Evolutionary conservation across 305 asterid genomes (phyloP).

Genomic region (Fraxinus greggii): DNA sequence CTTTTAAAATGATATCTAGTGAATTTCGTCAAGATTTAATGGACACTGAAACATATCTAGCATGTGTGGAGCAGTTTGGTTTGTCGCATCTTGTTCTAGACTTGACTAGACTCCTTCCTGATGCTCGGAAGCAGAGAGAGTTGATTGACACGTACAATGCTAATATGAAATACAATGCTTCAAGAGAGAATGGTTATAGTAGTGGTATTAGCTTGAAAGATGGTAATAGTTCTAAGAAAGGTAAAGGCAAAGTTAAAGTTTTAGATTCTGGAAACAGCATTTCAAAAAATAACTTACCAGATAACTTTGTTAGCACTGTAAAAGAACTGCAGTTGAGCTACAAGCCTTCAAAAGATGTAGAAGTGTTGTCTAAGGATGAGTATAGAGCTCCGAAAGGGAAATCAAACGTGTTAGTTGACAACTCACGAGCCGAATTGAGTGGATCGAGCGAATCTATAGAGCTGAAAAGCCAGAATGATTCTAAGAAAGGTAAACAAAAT

Average conservation of each 20-base stretch:
- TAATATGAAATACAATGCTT: slow-evolving; percentile 32
- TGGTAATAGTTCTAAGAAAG: slow-evolving; percentile 47
- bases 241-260: slow-evolving; percentile 61
- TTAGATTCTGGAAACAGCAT: slow-evolving; percentile 38
- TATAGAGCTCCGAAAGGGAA: slow-evolving; percentile 61
- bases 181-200: slow-evolving; percentile 38
- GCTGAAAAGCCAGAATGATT: slow-evolving; percentile 35
- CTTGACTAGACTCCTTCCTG: slow-evolving; percentile 82
- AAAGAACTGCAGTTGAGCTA: slow-evolving; percentile 62
- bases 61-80: slow-evolving; percentile 75
- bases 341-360: slow-evolving; percentile 51
- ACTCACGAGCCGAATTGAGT: slow-evolving; percentile 30
- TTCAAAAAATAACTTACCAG: slow-evolving; percentile 47
- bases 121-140: slow-evolving; percentile 74
- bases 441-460: slow-evolving; percentile 34
- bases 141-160: slow-evolving; percentile 63
- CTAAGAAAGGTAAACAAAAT: slow-evolving; percentile 23
- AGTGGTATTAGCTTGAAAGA: slow-evolving; percentile 31
- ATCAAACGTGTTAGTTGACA: slow-evolving; percentile 39
- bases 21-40: slow-evolving; percentile 73
- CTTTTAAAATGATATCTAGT: slow-evolving; percentile 74
- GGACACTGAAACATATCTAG: slow-evolving; percentile 73
- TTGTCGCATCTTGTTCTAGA: slow-evolving; percentile 87
- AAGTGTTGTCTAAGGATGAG: slow-evolving; percentile 82
- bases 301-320: slow-evolving; percentile 50